phyloP scores from a whole-genome alignment of 2,329 filamentous ascomycete species.

The Fusarium anthophilum region DNA sequence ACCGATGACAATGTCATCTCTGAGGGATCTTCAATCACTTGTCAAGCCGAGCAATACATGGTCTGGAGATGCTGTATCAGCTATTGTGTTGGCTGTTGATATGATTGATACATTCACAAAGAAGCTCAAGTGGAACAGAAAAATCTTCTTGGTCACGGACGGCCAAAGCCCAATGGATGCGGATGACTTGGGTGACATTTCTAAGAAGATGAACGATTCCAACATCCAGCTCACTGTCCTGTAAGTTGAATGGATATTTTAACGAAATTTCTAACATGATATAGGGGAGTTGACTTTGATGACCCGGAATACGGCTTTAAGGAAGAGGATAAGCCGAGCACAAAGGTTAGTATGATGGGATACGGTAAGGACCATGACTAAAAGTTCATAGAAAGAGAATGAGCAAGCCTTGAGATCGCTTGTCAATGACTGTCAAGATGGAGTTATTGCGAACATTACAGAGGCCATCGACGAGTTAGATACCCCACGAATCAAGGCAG shows the following conservation, averaged over 20 bases:
- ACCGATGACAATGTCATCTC: slow-evolving; percentile 70
- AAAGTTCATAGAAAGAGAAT: slow-evolving; percentile 61
- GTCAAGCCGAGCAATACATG: slow-evolving; percentile 75
- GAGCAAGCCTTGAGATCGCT: slow-evolving; percentile 74
- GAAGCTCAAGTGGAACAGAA: slow-evolving; percentile 81
- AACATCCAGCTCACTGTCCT: slow-evolving; percentile 82
- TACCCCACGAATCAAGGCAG: slow-evolving; percentile 78
- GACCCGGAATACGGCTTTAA: slow-evolving; percentile 89
- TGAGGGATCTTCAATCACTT: slow-evolving; percentile 70
- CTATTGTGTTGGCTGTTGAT: slow-evolving; percentile 83
- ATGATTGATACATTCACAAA: slow-evolving; percentile 86
- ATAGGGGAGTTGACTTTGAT: slow-evolving; percentile 90
- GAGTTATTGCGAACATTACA: slow-evolving; percentile 82
- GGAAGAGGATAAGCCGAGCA: slow-evolving; percentile 81
- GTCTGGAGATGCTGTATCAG: slow-evolving; percentile 85
- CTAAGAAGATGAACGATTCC: slow-evolving; percentile 76
- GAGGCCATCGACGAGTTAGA: slow-evolving; percentile 85
- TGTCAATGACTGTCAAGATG: slow-evolving; percentile 71
- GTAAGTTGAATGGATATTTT: slow-evolving; percentile 59
- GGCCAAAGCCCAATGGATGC: slow-evolving; percentile 77
- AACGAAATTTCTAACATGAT: slow-evolving; percentile 24
- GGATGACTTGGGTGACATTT: slow-evolving; percentile 76
- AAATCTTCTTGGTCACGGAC: slow-evolving; percentile 87
- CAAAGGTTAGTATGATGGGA: slow-evolving; percentile 67
- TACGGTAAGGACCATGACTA: neutral